Evolutionary conservation across 1,284 basidiomycete genomes (phyloP).

Genomic region (Melampsora medusae): DNA sequence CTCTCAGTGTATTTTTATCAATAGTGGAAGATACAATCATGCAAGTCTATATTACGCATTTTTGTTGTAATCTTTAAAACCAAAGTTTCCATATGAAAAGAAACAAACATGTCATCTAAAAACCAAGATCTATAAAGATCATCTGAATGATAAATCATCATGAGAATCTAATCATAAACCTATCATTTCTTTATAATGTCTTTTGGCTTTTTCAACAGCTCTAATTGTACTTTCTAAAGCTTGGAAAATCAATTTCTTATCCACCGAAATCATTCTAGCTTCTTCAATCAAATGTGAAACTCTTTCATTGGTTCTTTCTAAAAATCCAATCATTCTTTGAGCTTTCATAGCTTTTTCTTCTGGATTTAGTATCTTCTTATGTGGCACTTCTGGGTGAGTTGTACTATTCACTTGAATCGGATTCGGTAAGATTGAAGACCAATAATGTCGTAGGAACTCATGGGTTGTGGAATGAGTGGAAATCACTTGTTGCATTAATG

Average conservation of each 20-base stretch:
- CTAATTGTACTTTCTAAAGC: constrained; percentile 75
- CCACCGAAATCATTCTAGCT: constrained; percentile 62
- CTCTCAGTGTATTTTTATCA: no score
- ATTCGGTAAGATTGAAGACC: constrained; percentile 77
- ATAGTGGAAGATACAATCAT: no score
- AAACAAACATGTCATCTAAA: neutral
- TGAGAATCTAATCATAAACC: constrained; percentile 1
- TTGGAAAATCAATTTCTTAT: constrained; percentile 55
- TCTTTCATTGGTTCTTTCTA: constrained; percentile 74
- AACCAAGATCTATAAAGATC: neutral
- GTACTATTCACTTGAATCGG: constrained; percentile 47
- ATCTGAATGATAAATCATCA: neutral
- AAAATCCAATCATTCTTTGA: constrained; percentile 77
- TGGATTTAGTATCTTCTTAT: constrained; percentile 46
- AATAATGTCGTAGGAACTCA: constrained; percentile 94
- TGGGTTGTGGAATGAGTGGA: constrained; percentile 87
- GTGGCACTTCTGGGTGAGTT: neutral
- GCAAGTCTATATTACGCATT: no score
- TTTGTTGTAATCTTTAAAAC: no score
- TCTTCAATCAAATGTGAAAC: constrained; percentile 70
- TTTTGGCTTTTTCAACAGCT: constrained; percentile 73
- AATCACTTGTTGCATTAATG: constrained; percentile 73
- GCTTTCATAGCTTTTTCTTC: constrained; percentile 68
- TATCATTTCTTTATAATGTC: constrained; percentile 46
- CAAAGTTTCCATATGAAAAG: no score